phyloP scores from a whole-genome alignment of 2,329 filamentous ascomycete species.

The Acarospora socialis region DNA sequence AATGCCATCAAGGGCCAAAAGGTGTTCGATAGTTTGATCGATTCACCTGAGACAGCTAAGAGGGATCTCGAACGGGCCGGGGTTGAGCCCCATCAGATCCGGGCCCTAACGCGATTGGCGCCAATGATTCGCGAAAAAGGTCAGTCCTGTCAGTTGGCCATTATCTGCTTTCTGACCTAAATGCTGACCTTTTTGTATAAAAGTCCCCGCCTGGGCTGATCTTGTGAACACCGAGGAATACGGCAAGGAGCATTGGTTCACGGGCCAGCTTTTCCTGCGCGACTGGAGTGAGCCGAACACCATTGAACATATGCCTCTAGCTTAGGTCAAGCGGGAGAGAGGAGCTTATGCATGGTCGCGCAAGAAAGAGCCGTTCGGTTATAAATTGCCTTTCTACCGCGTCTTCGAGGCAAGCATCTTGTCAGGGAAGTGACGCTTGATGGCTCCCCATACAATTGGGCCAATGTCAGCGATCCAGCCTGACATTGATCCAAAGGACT shows the following conservation, averaged over 20 bases:
- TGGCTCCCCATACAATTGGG: no score
- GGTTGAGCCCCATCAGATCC: neutral
- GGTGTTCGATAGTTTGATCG: neutral
- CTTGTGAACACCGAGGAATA: slow-evolving; percentile 1
- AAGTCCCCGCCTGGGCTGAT: neutral
- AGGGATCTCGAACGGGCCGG: neutral
- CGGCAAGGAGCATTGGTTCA: slow-evolving; percentile 1
- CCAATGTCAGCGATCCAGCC: no score
- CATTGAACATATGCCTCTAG: neutral
- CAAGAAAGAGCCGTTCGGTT: no score
- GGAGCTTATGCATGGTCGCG: no score
- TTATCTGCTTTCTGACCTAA: no score
- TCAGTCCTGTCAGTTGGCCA: no score
- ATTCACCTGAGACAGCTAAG: neutral
- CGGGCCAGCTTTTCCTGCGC: slow-evolving; percentile 1
- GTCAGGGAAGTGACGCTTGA: no score
- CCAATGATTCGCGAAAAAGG: neutral
- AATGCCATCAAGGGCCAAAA: neutral
- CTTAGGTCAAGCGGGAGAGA: no score
- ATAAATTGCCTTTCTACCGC: no score
- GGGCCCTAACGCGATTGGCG: neutral
- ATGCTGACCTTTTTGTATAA: no score
- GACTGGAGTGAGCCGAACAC: neutral
- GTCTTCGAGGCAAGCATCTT: no score
- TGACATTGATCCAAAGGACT: no score